Conservation (phyloP, 148 eudicot genomes). For the Chenopodium berlandieri region DNA sequence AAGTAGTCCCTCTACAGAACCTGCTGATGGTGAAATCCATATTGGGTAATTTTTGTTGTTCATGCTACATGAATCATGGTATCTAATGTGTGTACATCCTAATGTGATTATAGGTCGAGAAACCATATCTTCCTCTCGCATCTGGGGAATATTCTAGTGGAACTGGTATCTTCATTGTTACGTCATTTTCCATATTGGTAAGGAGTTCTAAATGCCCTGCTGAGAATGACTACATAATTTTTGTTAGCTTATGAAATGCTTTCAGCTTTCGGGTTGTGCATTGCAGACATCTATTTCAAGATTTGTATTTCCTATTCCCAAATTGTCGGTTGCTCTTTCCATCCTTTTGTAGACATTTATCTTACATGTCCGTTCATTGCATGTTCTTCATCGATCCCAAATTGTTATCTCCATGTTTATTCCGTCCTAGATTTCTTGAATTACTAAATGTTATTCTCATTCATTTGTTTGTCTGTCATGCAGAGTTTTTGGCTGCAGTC, state of each 20-base stretch:
- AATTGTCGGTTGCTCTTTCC: neutral
- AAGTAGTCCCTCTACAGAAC: neutral
- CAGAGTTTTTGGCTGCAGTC: conserved; percentile 93
- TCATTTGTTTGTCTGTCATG: conserved; percentile 14
- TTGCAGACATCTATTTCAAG: neutral
- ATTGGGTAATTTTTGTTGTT: neutral
- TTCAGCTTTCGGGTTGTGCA: neutral
- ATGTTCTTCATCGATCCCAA: neutral
- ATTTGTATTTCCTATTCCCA: neutral
- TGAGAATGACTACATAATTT: neutral
- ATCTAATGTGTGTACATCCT: neutral
- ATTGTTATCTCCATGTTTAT: neutral
- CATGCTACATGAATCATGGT: neutral
- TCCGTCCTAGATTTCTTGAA: neutral
- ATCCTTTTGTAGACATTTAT: neutral
- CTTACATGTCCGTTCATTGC: neutral
- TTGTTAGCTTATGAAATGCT: neutral
- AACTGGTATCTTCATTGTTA: conserved; percentile 66
- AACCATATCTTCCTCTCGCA: conserved; percentile 96
- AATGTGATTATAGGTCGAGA: conserved; percentile 64
- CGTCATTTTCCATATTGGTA: conserved; percentile 85
- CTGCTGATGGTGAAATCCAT: neutral
- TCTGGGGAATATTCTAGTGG: conserved; percentile 86
- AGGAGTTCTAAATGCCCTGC: neutral
- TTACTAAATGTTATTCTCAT: neutral